Percentiles rank a stretch among this genome's conserved stretches.
These are phyloP conservation scores for Vicia faba DNA, from an alignment of 306 rosid species.

Conservation along the genomic window DNA sequence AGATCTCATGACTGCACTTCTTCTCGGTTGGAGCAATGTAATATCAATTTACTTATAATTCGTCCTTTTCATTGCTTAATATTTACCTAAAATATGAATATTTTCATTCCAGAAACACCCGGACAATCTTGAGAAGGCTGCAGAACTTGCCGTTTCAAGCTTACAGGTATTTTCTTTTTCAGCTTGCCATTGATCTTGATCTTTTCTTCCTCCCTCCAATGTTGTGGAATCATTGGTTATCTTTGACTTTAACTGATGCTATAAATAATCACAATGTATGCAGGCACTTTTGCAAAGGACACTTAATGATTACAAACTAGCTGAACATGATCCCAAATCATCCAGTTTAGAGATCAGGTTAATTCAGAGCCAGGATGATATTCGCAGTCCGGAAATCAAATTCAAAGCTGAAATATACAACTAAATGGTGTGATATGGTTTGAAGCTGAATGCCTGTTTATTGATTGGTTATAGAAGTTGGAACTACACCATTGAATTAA, in stretches of 20 bases:
- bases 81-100: neutral
- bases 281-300: conserved; percentile 78
- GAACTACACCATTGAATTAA: conserved; percentile 13
- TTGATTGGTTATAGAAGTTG: conserved; percentile 29
- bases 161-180: conserved; percentile 3
- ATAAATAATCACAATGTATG: conserved; percentile 25
- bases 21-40: conserved; percentile 40
- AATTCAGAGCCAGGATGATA: conserved; percentile 79
- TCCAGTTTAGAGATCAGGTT: conserved; percentile 74
- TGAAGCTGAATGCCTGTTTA: conserved; percentile 15
- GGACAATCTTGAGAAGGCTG: conserved; percentile 35
- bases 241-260: too few relatives aligned
- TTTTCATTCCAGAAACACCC: conserved; percentile 32
- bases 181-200: neutral
- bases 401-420: conserved; percentile 60
- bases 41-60: conserved; percentile 16
- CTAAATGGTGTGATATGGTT: conserved; percentile 37
- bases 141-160: conserved; percentile 33
- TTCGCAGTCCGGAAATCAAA: conserved; percentile 57
- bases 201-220: neutral
- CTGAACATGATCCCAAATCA: conserved; percentile 70
- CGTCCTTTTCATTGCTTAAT: conserved; percentile 6
- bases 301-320: conserved; percentile 53
- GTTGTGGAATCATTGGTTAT: conserved; percentile 15
- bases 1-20: conserved; percentile 33